A percentile compares a stretch with the other conserved stretches of the same genome.
These are phyloP conservation scores for Mycena polygramma DNA, from an alignment of 768 basidiomycete genomes.

Conservation along the genomic window DNA sequence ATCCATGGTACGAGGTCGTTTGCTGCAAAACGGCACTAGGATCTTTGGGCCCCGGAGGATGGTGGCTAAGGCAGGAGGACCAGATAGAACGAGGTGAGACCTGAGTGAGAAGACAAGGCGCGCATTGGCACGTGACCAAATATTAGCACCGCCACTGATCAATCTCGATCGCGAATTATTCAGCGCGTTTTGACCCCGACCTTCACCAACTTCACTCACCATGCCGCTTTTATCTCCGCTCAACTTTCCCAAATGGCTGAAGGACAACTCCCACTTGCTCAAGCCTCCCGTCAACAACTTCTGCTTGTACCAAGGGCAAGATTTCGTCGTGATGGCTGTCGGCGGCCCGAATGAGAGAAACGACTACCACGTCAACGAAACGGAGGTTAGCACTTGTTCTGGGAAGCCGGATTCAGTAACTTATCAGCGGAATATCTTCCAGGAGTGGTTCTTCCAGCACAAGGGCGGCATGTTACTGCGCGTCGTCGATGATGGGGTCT, in stretches of 20 bases:
- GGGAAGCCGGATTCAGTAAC: neutral
- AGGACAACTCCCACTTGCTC: conserved; percentile 82
- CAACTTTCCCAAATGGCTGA: conserved; percentile 92
- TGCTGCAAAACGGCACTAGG: no score
- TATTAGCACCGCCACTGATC: conserved; percentile 28
- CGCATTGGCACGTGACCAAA: neutral
- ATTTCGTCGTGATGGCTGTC: conserved; percentile 96
- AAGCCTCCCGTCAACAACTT: conserved; percentile 95
- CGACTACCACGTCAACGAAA: conserved; percentile 96
- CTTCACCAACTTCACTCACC: conserved; percentile 8
- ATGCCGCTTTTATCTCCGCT: conserved; percentile 88
- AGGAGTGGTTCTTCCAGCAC: conserved; percentile 99
- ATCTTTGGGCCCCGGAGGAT: neutral
- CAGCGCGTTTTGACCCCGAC: neutral
- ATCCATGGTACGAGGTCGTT: neutral
- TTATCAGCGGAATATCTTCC: neutral
- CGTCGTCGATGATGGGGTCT: conserved; percentile 83
- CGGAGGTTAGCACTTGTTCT: conserved; percentile 70
- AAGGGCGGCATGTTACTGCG: conserved; percentile 94
- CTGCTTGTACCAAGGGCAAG: conserved; percentile 83
- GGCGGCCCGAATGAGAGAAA: conserved; percentile 96
- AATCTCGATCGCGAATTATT: conserved; percentile 11
- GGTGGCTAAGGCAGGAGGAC: neutral
- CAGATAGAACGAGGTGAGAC: neutral
- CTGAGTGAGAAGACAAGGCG: conserved; percentile 2